Evolutionary conservation across 1,284 basidiomycete genomes (phyloP).

Genomic region (Gomphus bonarii): DNA sequence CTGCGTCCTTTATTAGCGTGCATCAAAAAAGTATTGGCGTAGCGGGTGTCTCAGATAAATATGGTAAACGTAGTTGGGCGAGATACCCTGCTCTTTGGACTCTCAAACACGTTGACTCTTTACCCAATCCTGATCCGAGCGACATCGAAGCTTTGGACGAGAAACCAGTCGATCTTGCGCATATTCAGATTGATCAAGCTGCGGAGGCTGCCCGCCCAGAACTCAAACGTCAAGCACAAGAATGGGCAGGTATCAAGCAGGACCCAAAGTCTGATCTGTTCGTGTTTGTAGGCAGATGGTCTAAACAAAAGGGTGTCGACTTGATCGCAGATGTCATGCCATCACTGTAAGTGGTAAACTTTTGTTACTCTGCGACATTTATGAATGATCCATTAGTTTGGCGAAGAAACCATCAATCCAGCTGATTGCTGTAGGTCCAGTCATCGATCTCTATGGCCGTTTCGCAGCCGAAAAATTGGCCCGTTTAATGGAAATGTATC

Average conservation of each 20-base stretch:
- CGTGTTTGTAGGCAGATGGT: slow-evolving; percentile 94
- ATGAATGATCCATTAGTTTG: slow-evolving; percentile 35
- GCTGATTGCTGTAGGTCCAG: slow-evolving; percentile 81
- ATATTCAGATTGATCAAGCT: slow-evolving; percentile 69
- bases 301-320: slow-evolving; percentile 93
- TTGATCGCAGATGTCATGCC: slow-evolving; percentile 92
- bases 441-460: slow-evolving; percentile 88
- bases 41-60: slow-evolving; percentile 92
- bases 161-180: slow-evolving; percentile 56
- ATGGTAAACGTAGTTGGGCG: slow-evolving; percentile 91
- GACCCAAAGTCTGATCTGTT: slow-evolving; percentile 84
- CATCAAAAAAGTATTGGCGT: slow-evolving; percentile 91
- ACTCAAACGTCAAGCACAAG: slow-evolving; percentile 81
- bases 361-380: slow-evolving; percentile 2
- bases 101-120: slow-evolving; percentile 85
- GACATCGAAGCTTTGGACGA: slow-evolving; percentile 89
- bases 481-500: slow-evolving; percentile 88
- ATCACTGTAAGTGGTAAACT: slow-evolving; percentile 44
- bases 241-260: slow-evolving; percentile 88
- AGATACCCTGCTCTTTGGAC: slow-evolving; percentile 93
- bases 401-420: slow-evolving; percentile 83
- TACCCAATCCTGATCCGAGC: slow-evolving; percentile 87
- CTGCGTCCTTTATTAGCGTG: slow-evolving; percentile 81
- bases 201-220: slow-evolving; percentile 84
- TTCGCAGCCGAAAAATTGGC: slow-evolving; percentile 90